A percentile compares a stretch with the other conserved stretches of the same genome.
Conservation (phyloP, 2,329 filamentous ascomycete species). For the Neurospora crassa region DNA sequence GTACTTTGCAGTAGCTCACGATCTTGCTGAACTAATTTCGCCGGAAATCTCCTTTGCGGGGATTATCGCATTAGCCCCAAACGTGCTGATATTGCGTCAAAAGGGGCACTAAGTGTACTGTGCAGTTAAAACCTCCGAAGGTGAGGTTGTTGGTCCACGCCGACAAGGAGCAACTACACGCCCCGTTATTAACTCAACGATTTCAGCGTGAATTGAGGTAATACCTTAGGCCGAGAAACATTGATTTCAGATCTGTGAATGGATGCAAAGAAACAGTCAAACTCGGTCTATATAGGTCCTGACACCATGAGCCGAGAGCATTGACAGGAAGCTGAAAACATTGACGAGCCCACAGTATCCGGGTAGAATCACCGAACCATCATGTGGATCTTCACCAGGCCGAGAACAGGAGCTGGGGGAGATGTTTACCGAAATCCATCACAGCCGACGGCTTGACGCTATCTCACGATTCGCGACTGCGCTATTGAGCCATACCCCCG, state of each 20-base stretch:
- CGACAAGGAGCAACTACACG: not conserved
- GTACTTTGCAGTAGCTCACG: not conserved
- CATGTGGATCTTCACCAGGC: not conserved
- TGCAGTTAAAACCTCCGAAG: not conserved
- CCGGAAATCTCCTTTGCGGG: not conserved
- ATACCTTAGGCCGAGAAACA: not conserved
- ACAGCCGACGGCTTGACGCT: not conserved
- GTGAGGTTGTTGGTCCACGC: not conserved
- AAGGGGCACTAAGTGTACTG: not conserved
- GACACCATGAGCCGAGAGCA: not conserved
- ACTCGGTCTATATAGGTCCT: not conserved
- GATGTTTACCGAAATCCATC: not conserved
- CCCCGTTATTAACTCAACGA: not conserved
- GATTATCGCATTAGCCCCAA: not conserved
- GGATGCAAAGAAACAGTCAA: not conserved
- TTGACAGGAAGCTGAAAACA: not conserved
- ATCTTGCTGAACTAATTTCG: not conserved
- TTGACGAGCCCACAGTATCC: not conserved
- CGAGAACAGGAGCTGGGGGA: not conserved
- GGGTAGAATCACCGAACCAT: not conserved
- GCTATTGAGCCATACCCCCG: not conserved
- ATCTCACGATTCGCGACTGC: not conserved
- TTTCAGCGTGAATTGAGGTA: not conserved
- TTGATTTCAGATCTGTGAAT: not conserved
- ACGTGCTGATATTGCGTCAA: not conserved